Evolutionary conservation across 257 asterid genomes (phyloP).

Genomic region (Coffea canephora): DNA sequence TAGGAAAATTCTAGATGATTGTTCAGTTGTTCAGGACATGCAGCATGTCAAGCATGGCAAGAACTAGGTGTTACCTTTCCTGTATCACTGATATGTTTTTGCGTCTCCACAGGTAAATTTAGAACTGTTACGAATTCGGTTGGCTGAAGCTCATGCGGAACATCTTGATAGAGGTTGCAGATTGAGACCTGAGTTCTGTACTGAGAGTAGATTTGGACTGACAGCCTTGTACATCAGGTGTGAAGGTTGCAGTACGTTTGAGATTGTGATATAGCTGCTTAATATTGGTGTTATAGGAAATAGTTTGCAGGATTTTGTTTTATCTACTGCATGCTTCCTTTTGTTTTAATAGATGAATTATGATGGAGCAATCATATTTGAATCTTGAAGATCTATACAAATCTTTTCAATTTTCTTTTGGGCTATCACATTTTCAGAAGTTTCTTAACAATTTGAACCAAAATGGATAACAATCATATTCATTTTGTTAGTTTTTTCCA

Average conservation of each 20-base stretch:
- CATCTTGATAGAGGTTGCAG: constrained; percentile 86
- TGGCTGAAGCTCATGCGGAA: constrained; percentile 79
- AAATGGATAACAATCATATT: too few species aligned
- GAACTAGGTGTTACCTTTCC: neutral
- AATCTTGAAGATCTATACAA: neutral
- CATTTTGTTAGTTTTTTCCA: too few species aligned
- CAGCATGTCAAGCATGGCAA: neutral
- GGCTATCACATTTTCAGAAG: neutral
- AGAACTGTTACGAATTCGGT: constrained; percentile 49
- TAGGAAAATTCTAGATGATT: neutral
- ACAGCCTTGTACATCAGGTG: constrained; percentile 79
- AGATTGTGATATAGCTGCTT: constrained; percentile 53
- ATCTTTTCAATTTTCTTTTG: neutral
- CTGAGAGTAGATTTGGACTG: constrained; percentile 61
- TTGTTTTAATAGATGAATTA: neutral
- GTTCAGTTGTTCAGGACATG: neutral
- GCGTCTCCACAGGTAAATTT: constrained; percentile 48
- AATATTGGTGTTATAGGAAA: neutral
- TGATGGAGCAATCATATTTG: too few species aligned
- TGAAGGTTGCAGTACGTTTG: constrained; percentile 63
- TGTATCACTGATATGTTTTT: neutral
- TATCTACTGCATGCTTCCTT: neutral
- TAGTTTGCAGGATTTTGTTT: neutral
- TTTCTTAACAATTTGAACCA: too few species aligned
- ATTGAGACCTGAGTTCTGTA: constrained; percentile 63